A percentile compares a stretch with the other conserved stretches of the same genome.
Conservation (phyloP, 140 eudicot species). For the Ambrosia hybrid region DNA sequence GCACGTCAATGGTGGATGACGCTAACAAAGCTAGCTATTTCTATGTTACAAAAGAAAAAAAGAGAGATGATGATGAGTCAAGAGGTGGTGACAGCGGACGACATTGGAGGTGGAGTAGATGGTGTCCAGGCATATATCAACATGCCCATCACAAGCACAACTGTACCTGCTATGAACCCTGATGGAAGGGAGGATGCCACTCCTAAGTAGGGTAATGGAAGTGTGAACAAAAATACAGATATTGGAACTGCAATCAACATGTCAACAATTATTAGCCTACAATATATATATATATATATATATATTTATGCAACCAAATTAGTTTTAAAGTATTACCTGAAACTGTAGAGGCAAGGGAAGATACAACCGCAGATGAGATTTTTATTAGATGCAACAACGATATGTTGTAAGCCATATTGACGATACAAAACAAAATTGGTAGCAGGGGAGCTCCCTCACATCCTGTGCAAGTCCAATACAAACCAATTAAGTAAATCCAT, state of each 20-base stretch:
- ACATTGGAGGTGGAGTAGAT: constrained; percentile 33
- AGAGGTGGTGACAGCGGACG: constrained; percentile 24
- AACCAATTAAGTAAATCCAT: too few relatives aligned
- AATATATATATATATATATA: too few relatives aligned
- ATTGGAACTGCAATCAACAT: constrained; percentile 66
- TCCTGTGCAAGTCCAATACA: not conserved
- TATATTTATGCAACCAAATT: not conserved
- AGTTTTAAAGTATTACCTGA: constrained; percentile 46
- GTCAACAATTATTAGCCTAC: not conserved
- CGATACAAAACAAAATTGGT: constrained; percentile 74
- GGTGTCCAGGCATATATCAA: constrained; percentile 74
- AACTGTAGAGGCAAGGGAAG: constrained; percentile 83
- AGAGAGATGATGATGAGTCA: constrained; percentile 13
- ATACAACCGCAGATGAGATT: constrained; percentile 90
- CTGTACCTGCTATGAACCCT: constrained; percentile 77
- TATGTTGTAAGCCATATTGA: constrained; percentile 91
- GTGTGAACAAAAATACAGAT: constrained; percentile 79
- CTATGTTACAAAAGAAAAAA: not conserved
- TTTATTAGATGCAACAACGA: constrained; percentile 88
- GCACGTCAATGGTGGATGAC: not conserved
- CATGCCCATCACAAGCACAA: constrained; percentile 76
- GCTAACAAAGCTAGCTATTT: not conserved
- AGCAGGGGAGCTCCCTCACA: constrained; percentile 93
- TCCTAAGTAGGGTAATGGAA: constrained; percentile 88
- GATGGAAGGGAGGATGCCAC: constrained; percentile 91